Evolutionary conservation across 2,329 filamentous ascomycete species (phyloP).

Genomic region (Aspergillus phoenicis): DNA sequence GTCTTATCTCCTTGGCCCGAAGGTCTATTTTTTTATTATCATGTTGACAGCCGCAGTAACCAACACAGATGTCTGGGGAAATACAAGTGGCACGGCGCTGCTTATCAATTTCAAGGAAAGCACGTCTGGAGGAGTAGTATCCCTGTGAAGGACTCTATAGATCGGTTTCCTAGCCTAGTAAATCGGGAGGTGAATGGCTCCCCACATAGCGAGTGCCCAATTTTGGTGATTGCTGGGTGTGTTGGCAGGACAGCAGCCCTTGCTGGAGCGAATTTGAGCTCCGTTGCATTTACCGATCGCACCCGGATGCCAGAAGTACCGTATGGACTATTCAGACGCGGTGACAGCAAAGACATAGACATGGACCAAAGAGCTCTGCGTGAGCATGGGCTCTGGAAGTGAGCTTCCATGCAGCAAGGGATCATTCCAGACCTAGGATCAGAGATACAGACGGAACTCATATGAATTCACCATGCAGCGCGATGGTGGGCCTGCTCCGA

Average conservation of each 20-base stretch:
- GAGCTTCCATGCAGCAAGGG: constrained; percentile 9
- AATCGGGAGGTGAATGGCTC: neutral
- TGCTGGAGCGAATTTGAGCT: neutral
- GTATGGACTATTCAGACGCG: neutral
- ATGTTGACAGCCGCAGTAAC: neutral
- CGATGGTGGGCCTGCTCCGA: constrained; percentile 5
- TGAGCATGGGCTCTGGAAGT: neutral
- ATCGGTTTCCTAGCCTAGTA: neutral
- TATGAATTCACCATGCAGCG: constrained; percentile 3
- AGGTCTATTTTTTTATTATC: neutral
- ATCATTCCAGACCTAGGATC: constrained; percentile 8
- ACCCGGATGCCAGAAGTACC: neutral
- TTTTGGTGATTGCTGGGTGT: neutral
- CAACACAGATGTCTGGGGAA: neutral
- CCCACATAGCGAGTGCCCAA: neutral
- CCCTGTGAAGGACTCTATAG: neutral
- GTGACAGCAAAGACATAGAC: constrained; percentile 5
- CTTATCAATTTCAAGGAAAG: neutral
- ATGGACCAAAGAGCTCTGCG: neutral
- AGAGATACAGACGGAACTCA: neutral
- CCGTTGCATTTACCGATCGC: neutral
- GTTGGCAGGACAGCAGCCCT: constrained; percentile 9
- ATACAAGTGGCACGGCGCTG: neutral
- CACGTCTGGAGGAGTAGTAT: neutral
- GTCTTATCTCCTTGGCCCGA: neutral